A percentile compares a stretch with the other conserved stretches of the same genome.
Conservation (phyloP, 2,329 filamentous ascomycete species). For the Bertia moriformis region DNA sequence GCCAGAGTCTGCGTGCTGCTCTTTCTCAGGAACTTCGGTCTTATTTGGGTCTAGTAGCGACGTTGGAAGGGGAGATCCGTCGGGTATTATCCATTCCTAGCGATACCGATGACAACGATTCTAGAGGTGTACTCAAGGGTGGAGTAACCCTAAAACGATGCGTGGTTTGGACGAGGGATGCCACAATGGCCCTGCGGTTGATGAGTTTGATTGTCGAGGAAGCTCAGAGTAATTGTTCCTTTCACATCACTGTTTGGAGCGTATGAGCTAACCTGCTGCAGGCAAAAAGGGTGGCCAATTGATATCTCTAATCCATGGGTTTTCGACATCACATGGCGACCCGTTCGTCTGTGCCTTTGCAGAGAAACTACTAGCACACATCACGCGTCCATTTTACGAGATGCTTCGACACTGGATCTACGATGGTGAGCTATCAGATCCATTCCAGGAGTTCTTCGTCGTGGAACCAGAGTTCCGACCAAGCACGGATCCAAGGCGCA, state of each 20-base stretch:
- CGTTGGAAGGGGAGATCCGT: conserved; percentile 81
- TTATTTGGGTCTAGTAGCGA: conserved; percentile 81
- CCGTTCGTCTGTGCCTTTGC: conserved; percentile 89
- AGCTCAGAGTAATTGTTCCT: conserved; percentile 53
- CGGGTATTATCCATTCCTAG: conserved; percentile 58
- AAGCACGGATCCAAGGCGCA: conserved; percentile 6
- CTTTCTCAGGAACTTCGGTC: conserved; percentile 73
- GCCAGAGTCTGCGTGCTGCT: conserved; percentile 79
- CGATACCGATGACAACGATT: conserved; percentile 57
- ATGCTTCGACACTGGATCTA: conserved; percentile 97
- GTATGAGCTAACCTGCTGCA: not conserved
- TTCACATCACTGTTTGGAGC: not conserved
- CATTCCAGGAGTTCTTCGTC: conserved; percentile 90
- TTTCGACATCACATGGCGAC: conserved; percentile 86
- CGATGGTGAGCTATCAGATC: conserved; percentile 92
- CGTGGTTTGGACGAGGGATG: conserved; percentile 92
- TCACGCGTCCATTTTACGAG: conserved; percentile 90
- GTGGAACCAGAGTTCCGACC: conserved; percentile 44
- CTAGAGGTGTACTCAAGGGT: conserved; percentile 48
- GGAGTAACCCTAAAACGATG: conserved; percentile 81
- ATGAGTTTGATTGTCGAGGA: conserved; percentile 93
- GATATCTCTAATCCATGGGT: conserved; percentile 83
- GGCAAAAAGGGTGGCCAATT: conserved; percentile 57
- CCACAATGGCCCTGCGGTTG: conserved; percentile 83
- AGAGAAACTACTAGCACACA: conserved; percentile 69